phyloP scores from a whole-genome alignment of 2,329 filamentous ascomycete genomes.

The Trichoderma gracile region DNA sequence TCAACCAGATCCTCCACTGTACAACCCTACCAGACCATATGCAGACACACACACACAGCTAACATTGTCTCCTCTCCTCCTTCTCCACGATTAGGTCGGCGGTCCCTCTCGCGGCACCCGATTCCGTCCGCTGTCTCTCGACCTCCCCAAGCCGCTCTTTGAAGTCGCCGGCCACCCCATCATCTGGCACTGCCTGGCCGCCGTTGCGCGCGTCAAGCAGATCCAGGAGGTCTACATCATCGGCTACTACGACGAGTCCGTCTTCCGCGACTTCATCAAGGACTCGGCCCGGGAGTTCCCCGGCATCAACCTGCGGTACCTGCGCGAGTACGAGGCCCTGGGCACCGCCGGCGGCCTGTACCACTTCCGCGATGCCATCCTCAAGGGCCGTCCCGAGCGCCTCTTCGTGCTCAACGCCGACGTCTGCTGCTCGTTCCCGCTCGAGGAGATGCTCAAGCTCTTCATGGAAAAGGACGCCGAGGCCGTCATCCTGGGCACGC shows the following conservation, averaged over 20 bases:
- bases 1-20: background rate
- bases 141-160: constrained; percentile 97
- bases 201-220: constrained; percentile 76
- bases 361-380: constrained; percentile 98
- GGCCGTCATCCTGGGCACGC: constrained; percentile 91
- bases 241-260: constrained; percentile 96
- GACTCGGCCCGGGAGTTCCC: constrained; percentile 83
- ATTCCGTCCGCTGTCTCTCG: constrained; percentile 91
- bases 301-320: constrained; percentile 82
- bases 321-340: constrained; percentile 94
- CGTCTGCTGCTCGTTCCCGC: constrained; percentile 97
- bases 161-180: constrained; percentile 98
- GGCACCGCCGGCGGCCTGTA: constrained; percentile 96
- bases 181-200: constrained; percentile 94
- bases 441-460: constrained; percentile 91
- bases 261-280: constrained; percentile 98
- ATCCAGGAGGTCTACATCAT: constrained; percentile 97
- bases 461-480: constrained; percentile 95
- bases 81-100: constrained; percentile 66
- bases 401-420: constrained; percentile 98
- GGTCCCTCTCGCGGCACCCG: constrained; percentile 93
- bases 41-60: background rate
- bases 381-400: constrained; percentile 91
- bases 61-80: background rate
- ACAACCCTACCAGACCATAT: background rate